Evolutionary conservation across 345 rosid genomes (phyloP).

Genomic region (Salix purpurea): DNA sequence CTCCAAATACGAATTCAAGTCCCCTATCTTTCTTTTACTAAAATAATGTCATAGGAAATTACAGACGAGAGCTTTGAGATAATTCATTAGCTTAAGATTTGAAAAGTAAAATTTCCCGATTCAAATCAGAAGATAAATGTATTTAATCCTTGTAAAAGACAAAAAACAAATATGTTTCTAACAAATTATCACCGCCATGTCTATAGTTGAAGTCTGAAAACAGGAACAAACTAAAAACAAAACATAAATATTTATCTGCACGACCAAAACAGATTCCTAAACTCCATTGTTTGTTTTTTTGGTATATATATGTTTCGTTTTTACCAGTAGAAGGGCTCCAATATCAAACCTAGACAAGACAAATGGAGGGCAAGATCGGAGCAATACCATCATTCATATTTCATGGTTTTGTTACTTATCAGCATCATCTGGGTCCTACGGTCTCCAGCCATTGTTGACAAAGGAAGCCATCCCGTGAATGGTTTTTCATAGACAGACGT

Average conservation of each 20-base stretch:
- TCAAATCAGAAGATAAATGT: too few relatives aligned
- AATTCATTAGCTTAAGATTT: not conserved
- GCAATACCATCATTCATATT: not conserved
- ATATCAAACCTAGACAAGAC: not conserved
- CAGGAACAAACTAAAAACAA: too few relatives aligned
- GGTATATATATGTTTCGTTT: not conserved
- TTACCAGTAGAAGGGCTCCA: not conserved
- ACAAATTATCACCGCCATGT: too few relatives aligned
- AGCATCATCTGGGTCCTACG: not conserved
- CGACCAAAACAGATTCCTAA: not conserved
- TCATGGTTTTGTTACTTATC: not conserved
- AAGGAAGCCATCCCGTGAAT: slow-evolving; percentile 1
- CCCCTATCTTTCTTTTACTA: not conserved
- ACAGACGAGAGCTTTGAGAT: not conserved
- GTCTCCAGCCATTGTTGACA: not conserved
- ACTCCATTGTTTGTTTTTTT: not conserved
- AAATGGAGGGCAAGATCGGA: not conserved
- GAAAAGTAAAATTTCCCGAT: not conserved
- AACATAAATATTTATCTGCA: too few relatives aligned
- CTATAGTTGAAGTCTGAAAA: not conserved
- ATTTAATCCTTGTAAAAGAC: not conserved
- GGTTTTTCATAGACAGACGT: slow-evolving; percentile 26
- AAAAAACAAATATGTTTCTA: too few relatives aligned
- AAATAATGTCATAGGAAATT: not conserved
- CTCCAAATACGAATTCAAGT: not conserved